These are phyloP conservation scores for Fusarium nematophilum DNA, from an alignment of 2,329 filamentous ascomycete genomes.

Conservation along the genomic window DNA sequence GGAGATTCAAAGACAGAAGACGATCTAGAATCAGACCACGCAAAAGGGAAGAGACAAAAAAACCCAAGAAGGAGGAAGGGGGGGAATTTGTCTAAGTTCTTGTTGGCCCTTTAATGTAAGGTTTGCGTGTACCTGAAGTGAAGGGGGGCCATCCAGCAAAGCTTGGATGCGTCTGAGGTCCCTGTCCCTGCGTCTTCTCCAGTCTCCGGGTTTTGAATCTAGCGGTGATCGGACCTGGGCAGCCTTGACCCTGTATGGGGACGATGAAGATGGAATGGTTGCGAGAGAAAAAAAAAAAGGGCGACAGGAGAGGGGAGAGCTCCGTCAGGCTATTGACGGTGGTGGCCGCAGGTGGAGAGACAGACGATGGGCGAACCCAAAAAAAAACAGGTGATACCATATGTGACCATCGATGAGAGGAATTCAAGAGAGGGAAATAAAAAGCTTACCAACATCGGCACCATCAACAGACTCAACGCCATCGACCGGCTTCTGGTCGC, in stretches of 20 bases:
- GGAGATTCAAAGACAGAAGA: too few relatives aligned
- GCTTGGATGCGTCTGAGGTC: constrained; percentile 30
- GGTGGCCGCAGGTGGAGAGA: constrained; percentile 8
- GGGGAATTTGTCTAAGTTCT: background rate
- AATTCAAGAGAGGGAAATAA: background rate
- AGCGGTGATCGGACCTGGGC: constrained; percentile 31
- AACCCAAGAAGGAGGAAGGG: too few relatives aligned
- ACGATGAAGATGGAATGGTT: background rate
- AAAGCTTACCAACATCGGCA: constrained; percentile 9
- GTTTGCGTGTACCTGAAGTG: constrained; percentile 8
- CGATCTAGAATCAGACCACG: too few relatives aligned
- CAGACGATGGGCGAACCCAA: background rate
- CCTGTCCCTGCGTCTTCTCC: constrained; percentile 32
- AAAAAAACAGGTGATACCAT: background rate
- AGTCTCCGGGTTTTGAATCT: constrained; percentile 31
- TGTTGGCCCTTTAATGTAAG: constrained; percentile 1
- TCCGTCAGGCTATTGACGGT: constrained; percentile 14
- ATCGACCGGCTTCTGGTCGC: constrained; percentile 13
- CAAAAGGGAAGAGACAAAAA: too few relatives aligned
- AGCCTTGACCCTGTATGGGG: constrained; percentile 32
- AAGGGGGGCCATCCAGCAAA: constrained; percentile 20
- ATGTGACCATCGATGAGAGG: background rate
- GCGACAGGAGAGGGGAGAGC: too few relatives aligned
- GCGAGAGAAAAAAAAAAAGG: background rate
- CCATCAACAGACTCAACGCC: background rate